A percentile compares a stretch with the other conserved stretches of the same genome.
These are phyloP conservation scores for Epichloe gansuensis DNA, from an alignment of 2,329 filamentous ascomycete species.

Conservation along the genomic window DNA sequence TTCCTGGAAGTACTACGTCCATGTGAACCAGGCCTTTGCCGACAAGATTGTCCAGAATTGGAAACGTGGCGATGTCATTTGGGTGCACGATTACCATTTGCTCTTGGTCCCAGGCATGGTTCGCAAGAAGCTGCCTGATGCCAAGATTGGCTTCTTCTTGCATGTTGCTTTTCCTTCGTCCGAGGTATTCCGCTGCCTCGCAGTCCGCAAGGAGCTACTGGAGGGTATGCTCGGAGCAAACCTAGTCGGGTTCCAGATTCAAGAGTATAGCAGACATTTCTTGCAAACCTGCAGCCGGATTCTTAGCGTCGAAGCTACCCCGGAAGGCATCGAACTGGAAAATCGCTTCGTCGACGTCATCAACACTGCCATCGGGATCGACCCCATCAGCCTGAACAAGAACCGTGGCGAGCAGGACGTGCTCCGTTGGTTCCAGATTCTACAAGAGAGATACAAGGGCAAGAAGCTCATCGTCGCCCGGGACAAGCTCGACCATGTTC, in stretches of 20 bases:
- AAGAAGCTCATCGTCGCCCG: constrained; percentile 87
- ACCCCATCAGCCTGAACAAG: constrained; percentile 61
- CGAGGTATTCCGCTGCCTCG: constrained; percentile 86
- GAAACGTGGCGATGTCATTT: constrained; percentile 86
- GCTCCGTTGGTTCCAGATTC: constrained; percentile 62
- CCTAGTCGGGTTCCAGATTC: constrained; percentile 84
- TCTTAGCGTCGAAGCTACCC: constrained; percentile 78
- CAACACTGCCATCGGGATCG: constrained; percentile 79
- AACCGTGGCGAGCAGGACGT: constrained; percentile 65
- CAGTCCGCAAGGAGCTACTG: constrained; percentile 73
- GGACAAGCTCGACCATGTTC: constrained; percentile 87
- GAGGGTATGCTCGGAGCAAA: constrained; percentile 91
- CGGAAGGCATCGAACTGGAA: constrained; percentile 79
- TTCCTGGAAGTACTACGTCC: constrained; percentile 90
- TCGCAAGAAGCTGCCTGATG: constrained; percentile 78
- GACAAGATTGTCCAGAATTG: constrained; percentile 83
- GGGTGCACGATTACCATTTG: constrained; percentile 93
- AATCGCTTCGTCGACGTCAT: constrained; percentile 87
- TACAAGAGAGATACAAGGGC: constrained; percentile 73
- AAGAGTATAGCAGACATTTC: constrained; percentile 89
- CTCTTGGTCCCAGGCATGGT: constrained; percentile 82
- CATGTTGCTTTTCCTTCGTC: constrained; percentile 94
- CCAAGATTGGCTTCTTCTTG: constrained; percentile 91
- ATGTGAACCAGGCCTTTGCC: constrained; percentile 85
- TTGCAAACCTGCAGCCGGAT: constrained; percentile 90